Percentiles rank a stretch among this genome's conserved stretches.
phyloP scores from a whole-genome alignment of 2,329 filamentous ascomycete genomes.

The Trichoderma oligosporum region DNA sequence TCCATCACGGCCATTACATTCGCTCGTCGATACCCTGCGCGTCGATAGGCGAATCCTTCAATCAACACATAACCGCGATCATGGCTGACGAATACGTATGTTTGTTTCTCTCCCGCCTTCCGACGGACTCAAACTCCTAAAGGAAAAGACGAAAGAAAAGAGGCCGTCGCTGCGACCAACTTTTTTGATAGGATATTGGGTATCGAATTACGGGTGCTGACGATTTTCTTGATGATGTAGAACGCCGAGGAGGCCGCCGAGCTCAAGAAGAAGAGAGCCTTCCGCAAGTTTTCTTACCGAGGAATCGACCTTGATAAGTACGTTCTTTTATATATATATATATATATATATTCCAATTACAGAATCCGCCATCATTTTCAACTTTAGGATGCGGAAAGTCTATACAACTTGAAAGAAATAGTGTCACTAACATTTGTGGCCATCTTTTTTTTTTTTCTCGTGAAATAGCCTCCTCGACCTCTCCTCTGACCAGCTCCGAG shows the following conservation, averaged over 20 bases:
- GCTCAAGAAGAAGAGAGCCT: slow-evolving; percentile 99
- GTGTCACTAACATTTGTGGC: slow-evolving; percentile 12
- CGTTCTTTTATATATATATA: slow-evolving; percentile 46
- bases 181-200: not conserved
- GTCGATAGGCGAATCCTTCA: slow-evolving; percentile 45
- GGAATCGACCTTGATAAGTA: slow-evolving; percentile 99
- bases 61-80: slow-evolving; percentile 47
- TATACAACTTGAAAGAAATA: not conserved
- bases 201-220: not conserved
- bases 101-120: slow-evolving; percentile 25
- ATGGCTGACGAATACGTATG: slow-evolving; percentile 94
- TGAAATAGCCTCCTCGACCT: slow-evolving; percentile 87
- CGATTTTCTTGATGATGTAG: slow-evolving; percentile 43
- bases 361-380: not conserved
- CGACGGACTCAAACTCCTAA: not conserved
- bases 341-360: not conserved
- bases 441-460: not conserved
- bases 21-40: slow-evolving; percentile 40
- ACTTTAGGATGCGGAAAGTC: not conserved
- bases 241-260: slow-evolving; percentile 98
- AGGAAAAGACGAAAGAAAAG: not conserved
- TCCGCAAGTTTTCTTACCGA: slow-evolving; percentile 99
- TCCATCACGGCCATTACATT: slow-evolving; percentile 39
- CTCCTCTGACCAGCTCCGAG: slow-evolving; percentile 95
- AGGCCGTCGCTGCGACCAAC: slow-evolving; percentile 10